Percentiles rank a stretch among this genome's conserved stretches.
Conservation (phyloP, 495 filamentous ascomycete genomes). For the Neurospora africana region DNA sequence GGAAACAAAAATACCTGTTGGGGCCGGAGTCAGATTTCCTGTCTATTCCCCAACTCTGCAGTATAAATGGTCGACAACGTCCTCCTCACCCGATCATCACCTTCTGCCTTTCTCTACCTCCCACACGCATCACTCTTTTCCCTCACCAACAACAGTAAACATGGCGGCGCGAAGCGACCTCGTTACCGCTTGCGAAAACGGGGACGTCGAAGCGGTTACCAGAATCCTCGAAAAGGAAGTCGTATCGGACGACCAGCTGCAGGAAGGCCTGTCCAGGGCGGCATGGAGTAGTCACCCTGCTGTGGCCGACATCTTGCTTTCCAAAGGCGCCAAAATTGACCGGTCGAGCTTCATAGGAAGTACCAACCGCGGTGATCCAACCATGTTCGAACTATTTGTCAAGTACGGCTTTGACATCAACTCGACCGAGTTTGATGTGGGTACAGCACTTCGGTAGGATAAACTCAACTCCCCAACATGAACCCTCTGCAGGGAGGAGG, state of each 20-base stretch:
- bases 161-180: neutral
- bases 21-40: too few species aligned
- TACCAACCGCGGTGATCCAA: neutral
- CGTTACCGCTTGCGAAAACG: neutral
- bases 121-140: rapidly evolving
- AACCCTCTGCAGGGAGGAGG: neutral
- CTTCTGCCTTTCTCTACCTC: neutral
- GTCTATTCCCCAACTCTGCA: too few species aligned
- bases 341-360: neutral
- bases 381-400: neutral
- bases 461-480: neutral
- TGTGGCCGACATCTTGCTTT: neutral
- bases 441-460: neutral
- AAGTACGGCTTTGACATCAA: neutral
- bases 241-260: neutral
- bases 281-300: neutral
- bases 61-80: too few species aligned
- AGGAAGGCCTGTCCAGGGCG: neutral
- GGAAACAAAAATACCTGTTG: too few species aligned
- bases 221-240: neutral
- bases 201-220: neutral
- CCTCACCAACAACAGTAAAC: neutral
- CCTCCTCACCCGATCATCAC: too few species aligned
- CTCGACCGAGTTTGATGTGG: neutral
- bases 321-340: neutral